These are phyloP conservation scores for Geranium incanum DNA, from an alignment of 441 rosid genomes.

Conservation along the genomic window DNA sequence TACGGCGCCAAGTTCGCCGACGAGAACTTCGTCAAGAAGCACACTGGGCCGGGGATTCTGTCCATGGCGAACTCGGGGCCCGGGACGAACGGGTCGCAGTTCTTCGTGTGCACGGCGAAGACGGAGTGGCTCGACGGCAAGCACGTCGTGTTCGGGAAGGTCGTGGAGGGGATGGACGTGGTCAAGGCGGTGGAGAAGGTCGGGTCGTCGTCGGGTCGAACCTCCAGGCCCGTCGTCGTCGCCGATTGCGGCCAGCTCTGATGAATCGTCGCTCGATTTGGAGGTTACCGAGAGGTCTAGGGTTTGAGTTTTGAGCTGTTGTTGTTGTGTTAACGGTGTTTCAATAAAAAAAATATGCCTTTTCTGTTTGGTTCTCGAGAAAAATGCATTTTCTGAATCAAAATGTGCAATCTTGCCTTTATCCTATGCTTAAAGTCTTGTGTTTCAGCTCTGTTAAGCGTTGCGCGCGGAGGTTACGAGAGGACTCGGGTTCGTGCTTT, in stretches of 20 bases:
- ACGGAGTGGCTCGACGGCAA: slow-evolving; percentile 19
- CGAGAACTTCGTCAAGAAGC: slow-evolving; percentile 23
- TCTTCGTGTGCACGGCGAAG: slow-evolving; percentile 22
- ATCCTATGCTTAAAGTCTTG: neutral
- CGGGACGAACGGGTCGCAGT: slow-evolving; percentile 23
- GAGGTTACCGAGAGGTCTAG: too few species aligned
- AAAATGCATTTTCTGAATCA: too few species aligned
- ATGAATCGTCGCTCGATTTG: too few species aligned
- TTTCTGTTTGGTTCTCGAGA: too few species aligned
- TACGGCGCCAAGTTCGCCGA: slow-evolving; percentile 23
- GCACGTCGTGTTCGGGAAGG: slow-evolving; percentile 9
- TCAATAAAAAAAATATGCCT: too few species aligned
- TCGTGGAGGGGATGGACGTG: neutral
- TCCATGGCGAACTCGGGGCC: slow-evolving; percentile 24
- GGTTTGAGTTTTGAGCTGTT: too few species aligned
- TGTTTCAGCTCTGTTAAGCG: too few species aligned
- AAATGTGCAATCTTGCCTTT: neutral
- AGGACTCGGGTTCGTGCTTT: too few species aligned
- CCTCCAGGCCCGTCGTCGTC: slow-evolving; percentile 4
- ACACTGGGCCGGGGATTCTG: slow-evolving; percentile 20
- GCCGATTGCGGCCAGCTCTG: neutral
- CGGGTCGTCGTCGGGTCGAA: neutral
- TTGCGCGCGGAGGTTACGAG: too few species aligned
- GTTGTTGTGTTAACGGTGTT: too few species aligned
- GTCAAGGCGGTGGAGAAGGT: slow-evolving; percentile 13